Evolutionary conservation across 1,284 basidiomycete species (phyloP).

Genomic region (Apiotrichum gamsii): DNA sequence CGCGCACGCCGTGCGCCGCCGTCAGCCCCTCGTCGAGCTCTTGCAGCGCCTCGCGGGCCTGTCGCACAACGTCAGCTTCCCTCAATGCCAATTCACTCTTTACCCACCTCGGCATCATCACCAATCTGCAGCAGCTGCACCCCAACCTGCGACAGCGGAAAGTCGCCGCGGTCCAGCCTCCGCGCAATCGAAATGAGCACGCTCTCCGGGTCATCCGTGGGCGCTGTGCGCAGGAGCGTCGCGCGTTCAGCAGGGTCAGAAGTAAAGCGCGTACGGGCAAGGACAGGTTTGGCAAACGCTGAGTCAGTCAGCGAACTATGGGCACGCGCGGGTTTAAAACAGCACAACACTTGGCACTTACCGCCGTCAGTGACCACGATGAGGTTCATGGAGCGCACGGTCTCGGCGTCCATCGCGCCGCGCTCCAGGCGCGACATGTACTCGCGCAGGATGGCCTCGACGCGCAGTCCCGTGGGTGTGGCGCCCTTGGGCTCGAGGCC

Average conservation of each 20-base stretch:
- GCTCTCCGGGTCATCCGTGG: constrained; percentile 37
- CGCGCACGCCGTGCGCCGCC: constrained; percentile 30
- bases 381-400: constrained; percentile 40
- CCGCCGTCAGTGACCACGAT: constrained; percentile 41
- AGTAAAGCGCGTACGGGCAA: constrained; percentile 15
- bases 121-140: constrained; percentile 48
- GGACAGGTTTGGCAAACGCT: constrained; percentile 30
- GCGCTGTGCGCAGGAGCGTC: constrained; percentile 18
- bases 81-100: too few relatives aligned
- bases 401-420: constrained; percentile 10
- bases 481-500: constrained; percentile 38
- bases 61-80: not conserved
- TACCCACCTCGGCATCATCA: constrained; percentile 33
- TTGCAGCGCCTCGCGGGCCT: constrained; percentile 39
- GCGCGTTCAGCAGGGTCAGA: constrained; percentile 12
- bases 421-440: constrained; percentile 41
- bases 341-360: too few relatives aligned
- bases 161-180: constrained; percentile 44
- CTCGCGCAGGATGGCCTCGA: constrained; percentile 39
- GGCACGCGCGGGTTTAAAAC: too few relatives aligned
- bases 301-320: too few relatives aligned
- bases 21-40: constrained; percentile 43
- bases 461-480: constrained; percentile 36
- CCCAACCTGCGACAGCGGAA: constrained; percentile 46
- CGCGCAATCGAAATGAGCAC: constrained; percentile 31